Percentiles rank a stretch among this genome's conserved stretches.
phyloP scores from a whole-genome alignment of 2,329 filamentous ascomycete genomes.

The Bertia moriformis region DNA sequence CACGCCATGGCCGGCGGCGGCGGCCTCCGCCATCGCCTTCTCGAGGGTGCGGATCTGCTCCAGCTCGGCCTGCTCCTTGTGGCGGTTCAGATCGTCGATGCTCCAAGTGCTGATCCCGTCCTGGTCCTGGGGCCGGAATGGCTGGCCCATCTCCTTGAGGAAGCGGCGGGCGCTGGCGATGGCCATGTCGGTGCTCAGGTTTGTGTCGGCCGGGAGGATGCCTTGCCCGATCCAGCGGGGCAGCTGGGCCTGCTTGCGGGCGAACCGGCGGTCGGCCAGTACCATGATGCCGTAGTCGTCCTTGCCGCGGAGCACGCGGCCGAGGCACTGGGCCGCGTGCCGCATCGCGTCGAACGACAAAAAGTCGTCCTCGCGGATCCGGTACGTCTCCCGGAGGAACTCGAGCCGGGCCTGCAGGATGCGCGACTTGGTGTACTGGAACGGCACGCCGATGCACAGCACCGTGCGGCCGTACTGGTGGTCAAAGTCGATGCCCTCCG shows the following conservation, averaged over 20 bases:
- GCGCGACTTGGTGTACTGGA: conserved; percentile 95
- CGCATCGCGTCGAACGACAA: conserved; percentile 98
- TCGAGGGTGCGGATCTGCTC: conserved; percentile 52
- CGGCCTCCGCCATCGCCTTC: conserved; percentile 21
- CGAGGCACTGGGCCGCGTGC: conserved; percentile 92
- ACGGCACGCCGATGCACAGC: conserved; percentile 89
- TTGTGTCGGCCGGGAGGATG: conserved; percentile 69
- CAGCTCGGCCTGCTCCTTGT: conserved; percentile 62
- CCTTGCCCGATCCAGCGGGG: conserved; percentile 95
- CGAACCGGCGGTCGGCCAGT: conserved; percentile 84
- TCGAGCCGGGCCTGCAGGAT: conserved; percentile 91
- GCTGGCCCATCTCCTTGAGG: conserved; percentile 79
- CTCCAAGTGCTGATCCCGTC: conserved; percentile 93
- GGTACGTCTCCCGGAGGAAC: conserved; percentile 88
- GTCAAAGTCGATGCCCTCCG: conserved; percentile 97
- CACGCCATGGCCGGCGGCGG: conserved; percentile 5
- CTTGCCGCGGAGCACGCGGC: conserved; percentile 85
- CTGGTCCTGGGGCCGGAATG: conserved; percentile 68
- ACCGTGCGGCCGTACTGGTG: conserved; percentile 96
- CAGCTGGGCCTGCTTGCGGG: conserved; percentile 77
- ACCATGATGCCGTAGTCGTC: conserved; percentile 99
- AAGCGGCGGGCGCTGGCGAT: conserved; percentile 80
- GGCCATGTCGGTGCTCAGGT: conserved; percentile 89
- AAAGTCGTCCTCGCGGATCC: conserved; percentile 93
- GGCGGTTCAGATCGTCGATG: conserved; percentile 58